Evolutionary conservation across 2,329 filamentous ascomycete species (phyloP).

Genomic region (Ascochyta pisi): DNA sequence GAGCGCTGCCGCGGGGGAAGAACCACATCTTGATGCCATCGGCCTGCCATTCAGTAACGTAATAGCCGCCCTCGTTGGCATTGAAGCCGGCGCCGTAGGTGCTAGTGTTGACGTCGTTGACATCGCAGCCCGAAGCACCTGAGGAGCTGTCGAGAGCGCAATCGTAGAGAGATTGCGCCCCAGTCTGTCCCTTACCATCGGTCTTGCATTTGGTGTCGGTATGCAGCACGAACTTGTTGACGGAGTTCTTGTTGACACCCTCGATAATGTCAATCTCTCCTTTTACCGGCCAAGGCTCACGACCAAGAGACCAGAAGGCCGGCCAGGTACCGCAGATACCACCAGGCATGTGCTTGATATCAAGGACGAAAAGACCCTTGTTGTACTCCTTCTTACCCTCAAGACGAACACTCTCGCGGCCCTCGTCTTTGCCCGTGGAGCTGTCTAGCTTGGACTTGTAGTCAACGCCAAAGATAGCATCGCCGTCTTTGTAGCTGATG

Average conservation of each 20-base stretch:
- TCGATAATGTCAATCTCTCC: slow-evolving; percentile 47
- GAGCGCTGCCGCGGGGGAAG: slow-evolving; percentile 70
- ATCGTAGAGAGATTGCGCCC: slow-evolving; percentile 15
- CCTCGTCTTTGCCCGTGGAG: slow-evolving; percentile 23
- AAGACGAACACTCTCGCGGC: slow-evolving; percentile 41
- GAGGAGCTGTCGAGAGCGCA: slow-evolving; percentile 27
- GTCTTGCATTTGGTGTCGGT: slow-evolving; percentile 36
- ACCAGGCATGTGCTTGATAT: slow-evolving; percentile 42
- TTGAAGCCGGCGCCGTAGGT: slow-evolving; percentile 62
- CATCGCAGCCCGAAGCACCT: slow-evolving; percentile 51
- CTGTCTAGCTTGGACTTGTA: slow-evolving; percentile 32
- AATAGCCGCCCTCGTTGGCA: slow-evolving; percentile 50
- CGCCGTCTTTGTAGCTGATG: slow-evolving; percentile 13
- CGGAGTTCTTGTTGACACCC: slow-evolving; percentile 38
- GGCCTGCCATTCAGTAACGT: slow-evolving; percentile 67
- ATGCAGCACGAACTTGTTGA: slow-evolving; percentile 37
- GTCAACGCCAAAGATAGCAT: slow-evolving; percentile 54
- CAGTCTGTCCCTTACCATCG: slow-evolving; percentile 25
- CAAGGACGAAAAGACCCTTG: slow-evolving; percentile 41
- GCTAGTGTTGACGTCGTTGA: slow-evolving; percentile 43
- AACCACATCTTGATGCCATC: slow-evolving; percentile 77
- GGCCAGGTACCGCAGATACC: slow-evolving; percentile 44
- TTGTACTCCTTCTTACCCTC: slow-evolving; percentile 36
- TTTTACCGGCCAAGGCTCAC: slow-evolving; percentile 36
- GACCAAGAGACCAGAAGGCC: slow-evolving; percentile 41